These are phyloP conservation scores for Tothia fuscella DNA, from an alignment of 2,329 filamentous ascomycete genomes.

Conservation along the genomic window DNA sequence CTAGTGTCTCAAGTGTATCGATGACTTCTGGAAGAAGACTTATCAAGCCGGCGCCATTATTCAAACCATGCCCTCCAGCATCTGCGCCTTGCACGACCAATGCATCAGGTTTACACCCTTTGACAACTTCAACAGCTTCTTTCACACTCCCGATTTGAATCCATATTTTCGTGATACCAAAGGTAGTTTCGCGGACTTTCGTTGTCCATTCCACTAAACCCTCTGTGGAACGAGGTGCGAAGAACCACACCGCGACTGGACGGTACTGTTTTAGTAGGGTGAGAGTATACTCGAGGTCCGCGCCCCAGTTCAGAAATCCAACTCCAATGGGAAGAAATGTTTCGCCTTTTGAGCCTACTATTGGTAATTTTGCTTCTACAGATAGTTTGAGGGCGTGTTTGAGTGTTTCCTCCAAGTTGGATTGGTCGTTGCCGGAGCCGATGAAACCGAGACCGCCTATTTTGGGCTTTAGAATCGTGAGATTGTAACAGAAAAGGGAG, in stretches of 20 bases:
- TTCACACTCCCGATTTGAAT: slow-evolving; percentile 50
- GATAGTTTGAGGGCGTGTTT: slow-evolving; percentile 14
- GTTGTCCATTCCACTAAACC: slow-evolving; percentile 23
- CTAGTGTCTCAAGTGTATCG: slow-evolving; percentile 30
- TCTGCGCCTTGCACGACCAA: slow-evolving; percentile 52
- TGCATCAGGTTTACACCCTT: slow-evolving; percentile 41
- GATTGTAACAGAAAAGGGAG: not conserved
- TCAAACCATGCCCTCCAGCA: slow-evolving; percentile 52
- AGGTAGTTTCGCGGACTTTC: slow-evolving; percentile 21
- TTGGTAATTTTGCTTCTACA: slow-evolving; percentile 6
- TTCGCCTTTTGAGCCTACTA: slow-evolving; percentile 12
- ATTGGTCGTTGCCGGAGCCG: slow-evolving; percentile 31
- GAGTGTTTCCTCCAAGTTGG: slow-evolving; percentile 22
- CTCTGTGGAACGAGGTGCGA: slow-evolving; percentile 41
- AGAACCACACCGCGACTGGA: slow-evolving; percentile 55
- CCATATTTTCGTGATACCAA: slow-evolving; percentile 37
- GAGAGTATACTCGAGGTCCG: slow-evolving; percentile 32
- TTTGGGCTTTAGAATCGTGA: not conserved
- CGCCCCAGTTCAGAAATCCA: slow-evolving; percentile 48
- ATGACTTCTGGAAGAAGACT: slow-evolving; percentile 46
- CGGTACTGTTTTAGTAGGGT: slow-evolving; percentile 40
- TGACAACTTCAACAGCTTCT: slow-evolving; percentile 39
- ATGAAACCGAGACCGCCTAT: slow-evolving; percentile 36
- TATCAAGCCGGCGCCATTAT: slow-evolving; percentile 41
- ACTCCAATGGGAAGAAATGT: slow-evolving; percentile 41